Percentiles rank a stretch among this genome's conserved stretches.
Evolutionary conservation across 176 grass and related monocot genomes (phyloP).

Genomic region (Cocos nucifera): DNA sequence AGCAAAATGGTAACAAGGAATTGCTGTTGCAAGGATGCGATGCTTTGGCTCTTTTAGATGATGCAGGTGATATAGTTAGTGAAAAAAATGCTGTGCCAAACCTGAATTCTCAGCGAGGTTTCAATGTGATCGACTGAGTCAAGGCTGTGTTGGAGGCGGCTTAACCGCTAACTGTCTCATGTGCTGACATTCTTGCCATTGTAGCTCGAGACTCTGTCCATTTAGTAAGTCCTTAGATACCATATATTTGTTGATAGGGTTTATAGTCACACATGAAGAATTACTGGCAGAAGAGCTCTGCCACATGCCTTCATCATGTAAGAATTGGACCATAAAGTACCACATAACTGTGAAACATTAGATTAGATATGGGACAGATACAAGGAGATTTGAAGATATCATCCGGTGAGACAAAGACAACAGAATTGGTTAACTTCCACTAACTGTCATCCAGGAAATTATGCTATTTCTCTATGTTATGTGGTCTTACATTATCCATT

Average conservation of each 20-base stretch:
- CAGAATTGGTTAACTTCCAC: no score
- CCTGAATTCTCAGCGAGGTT: constrained; percentile 33
- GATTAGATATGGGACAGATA: no score
- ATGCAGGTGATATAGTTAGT: constrained; percentile 27
- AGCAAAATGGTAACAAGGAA: no score
- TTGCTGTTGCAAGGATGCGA: constrained; percentile 32
- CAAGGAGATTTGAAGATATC: no score
- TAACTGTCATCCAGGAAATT: no score
- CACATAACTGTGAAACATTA: no score
- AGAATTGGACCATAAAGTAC: no score
- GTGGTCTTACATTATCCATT: no score
- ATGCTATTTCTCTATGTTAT: no score
- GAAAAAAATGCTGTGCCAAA: constrained; percentile 40
- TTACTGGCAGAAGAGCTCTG: no score
- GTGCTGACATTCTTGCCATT: constrained; percentile 45
- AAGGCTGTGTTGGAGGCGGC: constrained; percentile 40
- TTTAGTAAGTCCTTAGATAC: not conserved
- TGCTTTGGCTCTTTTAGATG: constrained; percentile 32
- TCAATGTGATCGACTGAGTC: constrained; percentile 39
- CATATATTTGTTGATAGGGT: not conserved
- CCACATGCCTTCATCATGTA: no score
- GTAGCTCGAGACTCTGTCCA: constrained; percentile 31
- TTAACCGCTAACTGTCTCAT: constrained; percentile 39
- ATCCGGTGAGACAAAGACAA: no score
- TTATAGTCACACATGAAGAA: not conserved